Base-by-base conservation (phyloP, 2,329 filamentous ascomycete species). In the Teratosphaeria gauchensis region DNA sequence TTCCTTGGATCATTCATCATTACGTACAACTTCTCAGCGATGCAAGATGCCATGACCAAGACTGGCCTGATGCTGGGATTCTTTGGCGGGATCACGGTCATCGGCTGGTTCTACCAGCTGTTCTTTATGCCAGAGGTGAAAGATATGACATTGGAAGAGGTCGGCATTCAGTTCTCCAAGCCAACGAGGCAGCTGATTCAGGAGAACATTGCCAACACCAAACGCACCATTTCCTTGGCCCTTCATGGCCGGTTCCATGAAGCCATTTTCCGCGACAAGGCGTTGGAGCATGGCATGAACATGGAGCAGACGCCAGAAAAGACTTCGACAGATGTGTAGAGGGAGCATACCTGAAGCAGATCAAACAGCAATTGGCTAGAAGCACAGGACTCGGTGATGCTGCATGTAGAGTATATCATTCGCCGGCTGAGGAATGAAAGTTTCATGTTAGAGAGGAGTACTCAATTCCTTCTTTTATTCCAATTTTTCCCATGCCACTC, bases 1-100 rank as follows among this genome's bases (percentile, higher is more conserved):
- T 90, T 89, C 80, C 77, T 89, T 24, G 83, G 81, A 55, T 86
- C 84, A 1, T 89, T 89, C 75, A 79, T 88, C 64, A 85, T 89
- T 55, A 89, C 86, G 11, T 89, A 89, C 78, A 89, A 89, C 78
- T 90, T 89, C 74, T 80, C 80, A 0, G 77, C 78, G 8, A 90
- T 89, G 87, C 82, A 87, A 71, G 70, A 80, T 0, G 81, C 82
- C n/a, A 87, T 90, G 80, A 82, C 78, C 6, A 77, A 74, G 35
- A 88, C 84, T 1, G 86, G 87, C 9, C 76, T 89, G 0, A 78
- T 82, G 0, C 78, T 89, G 0, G 87, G 87, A 2, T 89, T 90
- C 73, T 90, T 88, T 70, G 86, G 87, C 4, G 87, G 87, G 16
- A 89, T 89, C 56, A 86, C 86, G 0, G 79, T 87, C 0, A 8